phyloP scores from a whole-genome alignment of 768 basidiomycete genomes.

The Podaxis rugospora region DNA sequence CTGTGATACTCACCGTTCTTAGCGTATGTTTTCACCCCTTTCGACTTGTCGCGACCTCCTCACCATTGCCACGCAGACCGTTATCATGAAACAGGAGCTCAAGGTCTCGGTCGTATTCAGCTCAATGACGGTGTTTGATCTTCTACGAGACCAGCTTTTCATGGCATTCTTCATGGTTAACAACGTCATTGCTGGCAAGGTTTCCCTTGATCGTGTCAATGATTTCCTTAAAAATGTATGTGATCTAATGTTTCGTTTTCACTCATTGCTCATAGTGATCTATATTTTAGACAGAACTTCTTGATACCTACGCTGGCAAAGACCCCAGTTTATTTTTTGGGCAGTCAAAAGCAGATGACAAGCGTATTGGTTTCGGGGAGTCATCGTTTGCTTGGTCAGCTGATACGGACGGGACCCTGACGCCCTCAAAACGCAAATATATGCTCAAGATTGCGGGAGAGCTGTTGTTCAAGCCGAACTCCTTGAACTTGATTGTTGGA shows the following conservation, averaged over 20 bases:
- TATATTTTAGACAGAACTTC: conserved; percentile 39
- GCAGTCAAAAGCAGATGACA: conserved; percentile 13
- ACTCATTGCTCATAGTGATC: background rate
- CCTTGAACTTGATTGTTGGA: conserved; percentile 53
- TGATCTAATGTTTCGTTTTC: background rate
- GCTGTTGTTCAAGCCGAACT: conserved; percentile 45
- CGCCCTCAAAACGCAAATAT: conserved; percentile 47
- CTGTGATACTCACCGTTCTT: background rate
- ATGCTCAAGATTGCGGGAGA: conserved; percentile 47
- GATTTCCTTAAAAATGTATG: conserved; percentile 35
- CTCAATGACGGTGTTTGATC: conserved; percentile 62
- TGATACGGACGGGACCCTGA: conserved; percentile 23
- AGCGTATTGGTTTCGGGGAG: conserved; percentile 44
- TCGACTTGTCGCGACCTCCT: background rate
- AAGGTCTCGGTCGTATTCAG: conserved; percentile 43
- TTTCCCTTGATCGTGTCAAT: conserved; percentile 54
- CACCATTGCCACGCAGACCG: conserved; percentile 21
- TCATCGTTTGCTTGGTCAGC: conserved; percentile 55
- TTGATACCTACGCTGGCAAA: conserved; percentile 30
- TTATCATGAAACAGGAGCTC: conserved; percentile 33
- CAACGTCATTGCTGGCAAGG: conserved; percentile 40
- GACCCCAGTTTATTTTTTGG: conserved; percentile 13
- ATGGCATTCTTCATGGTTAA: conserved; percentile 29
- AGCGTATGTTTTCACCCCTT: conserved; percentile 7
- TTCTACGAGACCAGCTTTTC: conserved; percentile 49